phyloP scores from a whole-genome alignment of 2,329 filamentous ascomycete species.

The Penicillium fuscoglaucum region DNA sequence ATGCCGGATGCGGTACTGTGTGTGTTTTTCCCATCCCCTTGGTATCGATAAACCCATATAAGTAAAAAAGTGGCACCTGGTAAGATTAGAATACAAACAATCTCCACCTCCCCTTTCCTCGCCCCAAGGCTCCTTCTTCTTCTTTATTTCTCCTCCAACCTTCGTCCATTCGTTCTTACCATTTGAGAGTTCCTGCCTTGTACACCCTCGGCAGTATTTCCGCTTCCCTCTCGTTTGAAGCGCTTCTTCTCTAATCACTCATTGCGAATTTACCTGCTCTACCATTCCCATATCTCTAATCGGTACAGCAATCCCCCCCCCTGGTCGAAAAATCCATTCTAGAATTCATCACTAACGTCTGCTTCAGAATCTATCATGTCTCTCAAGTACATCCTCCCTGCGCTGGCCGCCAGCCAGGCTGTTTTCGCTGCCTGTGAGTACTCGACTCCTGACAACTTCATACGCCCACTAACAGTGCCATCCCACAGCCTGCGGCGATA shows the following conservation, averaged over 20 bases:
- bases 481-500: slow-evolving; percentile 20
- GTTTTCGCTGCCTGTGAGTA: slow-evolving; percentile 50
- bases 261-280: slow-evolving; percentile 27
- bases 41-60: slow-evolving; percentile 11
- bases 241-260: slow-evolving; percentile 14
- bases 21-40: slow-evolving; percentile 15
- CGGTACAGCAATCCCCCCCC: slow-evolving; percentile 22
- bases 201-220: slow-evolving; percentile 3
- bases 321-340: background rate
- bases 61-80: slow-evolving; percentile 17
- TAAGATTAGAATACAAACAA: slow-evolving; percentile 21
- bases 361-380: slow-evolving; percentile 44
- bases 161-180: slow-evolving; percentile 33
- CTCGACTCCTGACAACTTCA: background rate
- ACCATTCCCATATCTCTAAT: slow-evolving; percentile 27
- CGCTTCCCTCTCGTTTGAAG: slow-evolving; percentile 32
- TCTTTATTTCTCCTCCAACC: slow-evolving; percentile 32
- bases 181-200: slow-evolving; percentile 11
- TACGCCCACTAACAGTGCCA: background rate
- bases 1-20: slow-evolving; percentile 24
- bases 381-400: slow-evolving; percentile 58
- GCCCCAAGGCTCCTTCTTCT: slow-evolving; percentile 34
- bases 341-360: slow-evolving; percentile 11
- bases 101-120: slow-evolving; percentile 36
- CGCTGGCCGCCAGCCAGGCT: slow-evolving; percentile 54